These are phyloP conservation scores for Esteya vermicola DNA, from an alignment of 2,329 filamentous ascomycete genomes.

Conservation along the genomic window DNA sequence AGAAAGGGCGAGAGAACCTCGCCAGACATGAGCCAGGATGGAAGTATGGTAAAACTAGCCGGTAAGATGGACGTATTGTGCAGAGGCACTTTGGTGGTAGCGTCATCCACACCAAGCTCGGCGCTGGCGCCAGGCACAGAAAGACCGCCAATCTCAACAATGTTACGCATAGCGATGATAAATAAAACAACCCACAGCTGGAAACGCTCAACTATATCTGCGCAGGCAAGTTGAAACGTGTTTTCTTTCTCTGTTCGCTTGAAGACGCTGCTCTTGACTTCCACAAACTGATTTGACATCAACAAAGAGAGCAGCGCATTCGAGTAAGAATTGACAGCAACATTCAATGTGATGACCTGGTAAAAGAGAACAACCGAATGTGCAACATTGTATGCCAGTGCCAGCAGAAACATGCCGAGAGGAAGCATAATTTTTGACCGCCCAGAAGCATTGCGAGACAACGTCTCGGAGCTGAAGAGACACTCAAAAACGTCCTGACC, in stretches of 20 bases:
- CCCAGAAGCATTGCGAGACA: conserved; percentile 76
- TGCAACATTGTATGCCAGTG: conserved; percentile 73
- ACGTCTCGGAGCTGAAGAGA: conserved; percentile 80
- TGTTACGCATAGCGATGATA: conserved; percentile 90
- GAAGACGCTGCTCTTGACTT: conserved; percentile 97
- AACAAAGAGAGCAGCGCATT: conserved; percentile 86
- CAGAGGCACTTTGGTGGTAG: conserved; percentile 40
- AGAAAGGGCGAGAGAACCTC: conserved; percentile 88
- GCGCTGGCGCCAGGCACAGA: conserved; percentile 43
- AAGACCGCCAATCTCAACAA: conserved; percentile 85
- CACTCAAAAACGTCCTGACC: conserved; percentile 96
- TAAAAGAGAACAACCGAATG: conserved; percentile 88
- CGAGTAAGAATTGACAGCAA: conserved; percentile 96
- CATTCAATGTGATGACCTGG: conserved; percentile 94
- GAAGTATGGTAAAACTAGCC: conserved; percentile 79
- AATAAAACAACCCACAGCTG: conserved; percentile 95
- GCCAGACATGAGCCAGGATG: conserved; percentile 60
- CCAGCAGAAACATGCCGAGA: conserved; percentile 79
- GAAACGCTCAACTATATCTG: conserved; percentile 92
- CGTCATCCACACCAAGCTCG: conserved; percentile 29
- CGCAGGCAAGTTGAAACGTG: conserved; percentile 88
- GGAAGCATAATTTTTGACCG: conserved; percentile 83
- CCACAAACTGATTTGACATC: conserved; percentile 95
- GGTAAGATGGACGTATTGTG: conserved; percentile 67
- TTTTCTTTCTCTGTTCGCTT: conserved; percentile 99